Evolutionary conservation across 2,329 filamentous ascomycete genomes (phyloP).

Genomic region (Cylindrodendrum hubeiense): DNA sequence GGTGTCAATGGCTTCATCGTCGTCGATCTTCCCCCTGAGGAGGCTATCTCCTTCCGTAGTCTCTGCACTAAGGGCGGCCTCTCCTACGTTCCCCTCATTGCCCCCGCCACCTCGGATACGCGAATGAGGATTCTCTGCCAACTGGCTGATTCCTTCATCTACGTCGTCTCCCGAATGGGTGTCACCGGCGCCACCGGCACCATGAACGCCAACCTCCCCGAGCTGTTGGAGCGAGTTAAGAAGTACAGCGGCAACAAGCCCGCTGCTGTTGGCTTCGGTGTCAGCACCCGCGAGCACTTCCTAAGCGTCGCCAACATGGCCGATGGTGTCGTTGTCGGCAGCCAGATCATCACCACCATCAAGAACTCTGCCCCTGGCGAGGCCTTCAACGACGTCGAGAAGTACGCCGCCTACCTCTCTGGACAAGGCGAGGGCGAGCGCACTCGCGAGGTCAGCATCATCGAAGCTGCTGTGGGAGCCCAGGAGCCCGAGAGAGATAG

Average conservation of each 20-base stretch:
- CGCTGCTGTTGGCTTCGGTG: conserved; percentile 93
- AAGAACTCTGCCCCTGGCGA: conserved; percentile 49
- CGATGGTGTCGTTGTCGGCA: conserved; percentile 96
- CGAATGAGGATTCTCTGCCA: conserved; percentile 97
- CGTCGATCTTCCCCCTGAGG: conserved; percentile 94
- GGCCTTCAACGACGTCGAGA: conserved; percentile 77
- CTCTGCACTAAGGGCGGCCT: conserved; percentile 84
- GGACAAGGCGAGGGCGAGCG: conserved; percentile 59
- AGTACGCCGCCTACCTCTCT: conserved; percentile 82
- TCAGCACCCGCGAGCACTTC: conserved; percentile 96
- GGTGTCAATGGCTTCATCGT: conserved; percentile 97
- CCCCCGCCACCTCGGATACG: conserved; percentile 89
- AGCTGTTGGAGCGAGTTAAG: conserved; percentile 87
- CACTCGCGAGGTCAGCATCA: conserved; percentile 76
- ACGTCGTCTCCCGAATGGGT: conserved; percentile 97
- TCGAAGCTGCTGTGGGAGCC: conserved; percentile 74
- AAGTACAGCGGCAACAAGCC: conserved; percentile 92
- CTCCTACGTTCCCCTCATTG: conserved; percentile 97
- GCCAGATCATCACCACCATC: conserved; percentile 90
- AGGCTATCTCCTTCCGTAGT: conserved; percentile 91
- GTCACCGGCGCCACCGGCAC: conserved; percentile 91
- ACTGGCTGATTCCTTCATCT: conserved; percentile 98
- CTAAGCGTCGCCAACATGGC: conserved; percentile 84
- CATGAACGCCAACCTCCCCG: conserved; percentile 84
- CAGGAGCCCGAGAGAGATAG: conserved; percentile 50